These are phyloP conservation scores for Plenodomus tracheiphilus DNA, from an alignment of 2,329 filamentous ascomycete genomes.

Conservation along the genomic window DNA sequence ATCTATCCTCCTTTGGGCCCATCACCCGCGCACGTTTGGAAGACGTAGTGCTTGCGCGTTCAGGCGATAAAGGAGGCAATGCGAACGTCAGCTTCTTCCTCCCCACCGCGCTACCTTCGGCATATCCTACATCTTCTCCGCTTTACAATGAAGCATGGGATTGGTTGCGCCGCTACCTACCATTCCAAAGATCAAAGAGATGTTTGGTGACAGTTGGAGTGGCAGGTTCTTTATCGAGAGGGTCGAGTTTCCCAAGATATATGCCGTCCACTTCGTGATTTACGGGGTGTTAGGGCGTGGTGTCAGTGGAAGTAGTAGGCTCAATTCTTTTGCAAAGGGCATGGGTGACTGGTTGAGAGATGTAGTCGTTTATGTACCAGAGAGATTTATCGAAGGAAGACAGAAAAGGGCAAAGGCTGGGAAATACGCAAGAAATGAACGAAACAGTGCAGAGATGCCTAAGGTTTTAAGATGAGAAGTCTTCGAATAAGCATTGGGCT, in stretches of 20 bases:
- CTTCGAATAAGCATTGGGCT: no score
- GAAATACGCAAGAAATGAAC: conserved; percentile 5
- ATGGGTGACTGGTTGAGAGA: conserved; percentile 57
- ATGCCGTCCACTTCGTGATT: conserved; percentile 43
- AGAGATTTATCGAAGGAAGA: conserved; percentile 30
- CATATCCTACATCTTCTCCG: conserved; percentile 21
- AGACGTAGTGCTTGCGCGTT: conserved; percentile 50
- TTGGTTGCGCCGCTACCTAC: conserved; percentile 42
- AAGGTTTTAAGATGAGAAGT: neutral
- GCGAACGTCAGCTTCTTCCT: conserved; percentile 45
- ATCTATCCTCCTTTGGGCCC: conserved; percentile 25
- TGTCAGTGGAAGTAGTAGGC: conserved; percentile 52
- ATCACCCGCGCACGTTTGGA: conserved; percentile 39
- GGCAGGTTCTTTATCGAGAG: conserved; percentile 29
- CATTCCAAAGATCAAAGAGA: conserved; percentile 26
- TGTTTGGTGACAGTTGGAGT: conserved; percentile 33
- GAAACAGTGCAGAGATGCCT: neutral
- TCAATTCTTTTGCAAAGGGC: conserved; percentile 58
- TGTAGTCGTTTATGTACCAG: conserved; percentile 48
- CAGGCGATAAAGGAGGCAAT: conserved; percentile 44
- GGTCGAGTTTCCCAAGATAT: conserved; percentile 36
- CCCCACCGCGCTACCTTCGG: conserved; percentile 34
- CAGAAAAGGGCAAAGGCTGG: conserved; percentile 4
- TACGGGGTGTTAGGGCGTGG: conserved; percentile 44
- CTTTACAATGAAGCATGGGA: conserved; percentile 34